Evolutionary conservation across 768 basidiomycete species (phyloP).

Genomic region (Tulasnella calospora): DNA sequence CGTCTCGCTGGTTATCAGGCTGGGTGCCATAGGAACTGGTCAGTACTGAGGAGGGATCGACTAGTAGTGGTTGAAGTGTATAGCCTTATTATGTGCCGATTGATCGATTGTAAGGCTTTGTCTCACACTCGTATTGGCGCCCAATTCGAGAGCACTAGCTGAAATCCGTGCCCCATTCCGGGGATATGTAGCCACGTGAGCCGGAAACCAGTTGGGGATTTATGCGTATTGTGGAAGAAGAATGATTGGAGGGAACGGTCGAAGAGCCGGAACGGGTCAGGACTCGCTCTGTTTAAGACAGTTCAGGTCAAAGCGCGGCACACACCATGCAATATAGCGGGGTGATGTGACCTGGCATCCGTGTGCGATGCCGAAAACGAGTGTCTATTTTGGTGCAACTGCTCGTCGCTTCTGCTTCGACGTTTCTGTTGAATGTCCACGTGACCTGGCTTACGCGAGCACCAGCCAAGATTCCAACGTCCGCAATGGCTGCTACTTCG

Average conservation of each 20-base stretch:
- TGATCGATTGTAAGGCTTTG: background rate
- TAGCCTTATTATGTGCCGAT: background rate
- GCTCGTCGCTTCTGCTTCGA: background rate
- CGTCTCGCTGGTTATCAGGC: background rate
- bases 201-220: too few species aligned
- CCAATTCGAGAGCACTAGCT: background rate
- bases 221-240: too few species aligned
- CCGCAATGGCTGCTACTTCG: background rate
- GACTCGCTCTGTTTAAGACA: too few species aligned
- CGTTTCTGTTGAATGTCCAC: background rate
- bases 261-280: too few species aligned
- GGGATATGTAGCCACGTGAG: too few species aligned
- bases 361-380: background rate
- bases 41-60: background rate
- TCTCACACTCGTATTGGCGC: background rate
- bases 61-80: background rate
- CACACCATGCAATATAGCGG: background rate
- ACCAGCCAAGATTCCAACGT: constrained; percentile 7
- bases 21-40: background rate
- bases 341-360: too few species aligned
- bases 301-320: too few species aligned
- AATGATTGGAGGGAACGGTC: too few species aligned
- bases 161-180: too few species aligned
- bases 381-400: background rate
- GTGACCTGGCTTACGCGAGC: background rate